phyloP scores from a whole-genome alignment of 495 filamentous ascomycete genomes.

The Aspergillus haitiensis region DNA sequence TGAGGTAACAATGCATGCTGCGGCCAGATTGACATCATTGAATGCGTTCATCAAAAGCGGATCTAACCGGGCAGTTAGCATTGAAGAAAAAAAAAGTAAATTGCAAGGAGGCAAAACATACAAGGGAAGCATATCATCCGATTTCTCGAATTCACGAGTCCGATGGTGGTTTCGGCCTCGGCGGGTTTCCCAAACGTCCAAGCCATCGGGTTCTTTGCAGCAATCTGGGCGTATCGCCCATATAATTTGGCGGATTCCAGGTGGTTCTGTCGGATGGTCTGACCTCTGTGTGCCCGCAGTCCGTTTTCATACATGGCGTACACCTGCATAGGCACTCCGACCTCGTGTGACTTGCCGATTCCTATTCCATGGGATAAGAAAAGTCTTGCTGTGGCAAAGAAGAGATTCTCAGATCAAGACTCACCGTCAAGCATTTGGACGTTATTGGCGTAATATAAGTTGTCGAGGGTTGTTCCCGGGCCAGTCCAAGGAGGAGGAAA shows the following conservation, averaged over 20 bases:
- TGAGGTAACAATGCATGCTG: neutral
- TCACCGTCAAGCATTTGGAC: neutral
- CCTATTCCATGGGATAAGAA: too few relatives aligned
- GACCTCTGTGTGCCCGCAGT: neutral
- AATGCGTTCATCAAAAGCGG: neutral
- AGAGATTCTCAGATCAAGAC: too few relatives aligned
- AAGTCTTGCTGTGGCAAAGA: too few relatives aligned
- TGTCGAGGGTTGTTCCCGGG: neutral
- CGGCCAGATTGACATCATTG: neutral
- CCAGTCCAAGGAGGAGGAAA: neutral
- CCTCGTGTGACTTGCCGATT: neutral
- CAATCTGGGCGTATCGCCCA: slow-evolving; percentile 57
- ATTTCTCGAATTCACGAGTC: neutral
- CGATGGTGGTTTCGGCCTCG: neutral
- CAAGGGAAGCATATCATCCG: neutral
- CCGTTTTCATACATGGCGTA: neutral
- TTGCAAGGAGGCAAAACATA: neutral
- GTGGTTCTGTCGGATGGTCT: neutral
- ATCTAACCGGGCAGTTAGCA: neutral
- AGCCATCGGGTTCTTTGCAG: slow-evolving; percentile 58
- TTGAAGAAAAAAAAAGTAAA: too few relatives aligned
- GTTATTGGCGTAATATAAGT: neutral
- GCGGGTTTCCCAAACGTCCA: neutral
- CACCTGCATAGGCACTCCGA: neutral
- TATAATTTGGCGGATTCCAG: neutral